These are phyloP conservation scores for Quercus dentata DNA, from an alignment of 306 rosid genomes.

Conservation along the genomic window DNA sequence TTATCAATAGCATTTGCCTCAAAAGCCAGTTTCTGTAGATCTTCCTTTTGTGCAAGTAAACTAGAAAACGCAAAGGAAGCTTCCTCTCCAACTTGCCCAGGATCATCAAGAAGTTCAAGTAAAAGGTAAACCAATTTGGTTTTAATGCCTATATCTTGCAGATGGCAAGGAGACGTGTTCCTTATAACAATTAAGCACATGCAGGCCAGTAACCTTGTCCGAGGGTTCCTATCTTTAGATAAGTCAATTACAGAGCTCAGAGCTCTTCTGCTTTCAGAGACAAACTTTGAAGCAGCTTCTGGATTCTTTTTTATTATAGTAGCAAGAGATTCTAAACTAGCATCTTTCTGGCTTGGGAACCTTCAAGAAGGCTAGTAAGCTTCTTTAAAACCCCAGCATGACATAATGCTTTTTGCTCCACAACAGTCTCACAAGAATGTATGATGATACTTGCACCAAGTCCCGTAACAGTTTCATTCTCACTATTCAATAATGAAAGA, in stretches of 20 bases:
- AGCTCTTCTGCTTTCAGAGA: constrained; percentile 54
- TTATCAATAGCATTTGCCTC: constrained; percentile 92
- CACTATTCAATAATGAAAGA: constrained; percentile 66
- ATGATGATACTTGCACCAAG: constrained; percentile 85
- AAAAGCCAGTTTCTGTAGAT: constrained; percentile 85
- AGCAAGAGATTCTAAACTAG: constrained; percentile 85
- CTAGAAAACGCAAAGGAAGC: constrained; percentile 72
- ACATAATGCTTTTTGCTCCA: constrained; percentile 62
- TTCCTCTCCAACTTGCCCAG: constrained; percentile 90
- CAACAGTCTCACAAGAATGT: constrained; percentile 69
- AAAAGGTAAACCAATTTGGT: constrained; percentile 71
- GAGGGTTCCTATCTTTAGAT: constrained; percentile 66
- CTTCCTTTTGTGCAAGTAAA: constrained; percentile 73
- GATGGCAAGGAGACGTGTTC: constrained; percentile 65
- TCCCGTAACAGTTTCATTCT: constrained; percentile 82
- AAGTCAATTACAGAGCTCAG: constrained; percentile 66
- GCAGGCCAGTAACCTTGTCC: constrained; percentile 81
- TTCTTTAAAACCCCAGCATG: constrained; percentile 64
- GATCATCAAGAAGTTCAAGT: constrained; percentile 92
- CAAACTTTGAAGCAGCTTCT: constrained; percentile 69
- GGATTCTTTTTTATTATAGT: constrained; percentile 57
- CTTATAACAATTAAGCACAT: constrained; percentile 75
- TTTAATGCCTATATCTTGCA: constrained; percentile 77
- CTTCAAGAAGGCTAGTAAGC: constrained; percentile 68
- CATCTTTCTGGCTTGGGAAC: constrained; percentile 84